Conservation (phyloP, 1,284 basidiomycete genomes). For the Fomitiporia mediterranea region DNA sequence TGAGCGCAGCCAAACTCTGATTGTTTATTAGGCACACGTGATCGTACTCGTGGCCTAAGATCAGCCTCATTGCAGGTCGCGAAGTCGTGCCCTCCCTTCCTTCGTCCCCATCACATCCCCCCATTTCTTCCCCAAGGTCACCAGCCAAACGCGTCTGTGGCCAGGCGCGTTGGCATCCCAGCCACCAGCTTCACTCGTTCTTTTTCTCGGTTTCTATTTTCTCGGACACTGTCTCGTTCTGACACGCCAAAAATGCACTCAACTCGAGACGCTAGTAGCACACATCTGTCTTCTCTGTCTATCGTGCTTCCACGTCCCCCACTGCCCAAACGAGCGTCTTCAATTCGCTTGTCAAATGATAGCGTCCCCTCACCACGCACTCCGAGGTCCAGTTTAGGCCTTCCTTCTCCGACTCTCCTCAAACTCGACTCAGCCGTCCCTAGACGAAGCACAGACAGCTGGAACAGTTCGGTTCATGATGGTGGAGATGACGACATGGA, state of each 20-base stretch:
- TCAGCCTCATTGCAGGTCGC: constrained; percentile 1
- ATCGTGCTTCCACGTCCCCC: constrained; percentile 34
- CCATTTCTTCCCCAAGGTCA: background rate
- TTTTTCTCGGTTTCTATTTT: constrained; percentile 10
- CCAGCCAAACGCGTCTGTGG: background rate
- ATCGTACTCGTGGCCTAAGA: constrained; percentile 1
- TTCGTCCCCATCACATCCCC: constrained; percentile 11
- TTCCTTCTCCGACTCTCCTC: constrained; percentile 34
- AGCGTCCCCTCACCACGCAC: constrained; percentile 34
- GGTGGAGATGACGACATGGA: constrained; percentile 50
- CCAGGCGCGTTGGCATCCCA: background rate
- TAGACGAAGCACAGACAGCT: constrained; percentile 73
- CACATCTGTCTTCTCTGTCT: constrained; percentile 32
- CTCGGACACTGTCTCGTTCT: background rate
- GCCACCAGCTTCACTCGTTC: constrained; percentile 9
- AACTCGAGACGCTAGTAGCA: constrained; percentile 30
- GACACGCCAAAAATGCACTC: constrained; percentile 31
- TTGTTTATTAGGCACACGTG: constrained; percentile 3
- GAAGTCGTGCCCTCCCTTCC: constrained; percentile 9
- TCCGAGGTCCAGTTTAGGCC: constrained; percentile 30
- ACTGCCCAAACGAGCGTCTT: constrained; percentile 30
- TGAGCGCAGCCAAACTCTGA: background rate
- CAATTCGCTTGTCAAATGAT: constrained; percentile 28
- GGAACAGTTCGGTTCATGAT: constrained; percentile 72
- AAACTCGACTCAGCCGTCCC: constrained; percentile 48